Evolutionary conservation across 495 filamentous ascomycete genomes (phyloP), one percentile per base, ranked within the genome.

Genomic region (Penicillium odoratum): DNA sequence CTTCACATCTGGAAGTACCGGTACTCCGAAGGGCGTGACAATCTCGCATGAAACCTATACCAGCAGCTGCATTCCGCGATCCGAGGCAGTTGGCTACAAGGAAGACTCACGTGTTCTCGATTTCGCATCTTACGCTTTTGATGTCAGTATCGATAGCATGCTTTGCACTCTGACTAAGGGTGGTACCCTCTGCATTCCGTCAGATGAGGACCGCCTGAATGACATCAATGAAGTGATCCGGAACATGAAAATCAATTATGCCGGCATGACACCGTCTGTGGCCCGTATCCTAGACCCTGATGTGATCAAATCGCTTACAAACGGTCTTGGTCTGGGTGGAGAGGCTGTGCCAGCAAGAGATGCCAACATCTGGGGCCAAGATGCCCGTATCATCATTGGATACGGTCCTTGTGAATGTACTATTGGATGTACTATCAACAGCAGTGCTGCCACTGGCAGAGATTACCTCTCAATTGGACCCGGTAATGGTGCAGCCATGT

Each of bases 1-100:
- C 21, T 83, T 81, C 59, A 83, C 81, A 6, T 81, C 77, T 21
- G 81, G 81, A 7, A 78, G 73, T n/a, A 83, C 80, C 2, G 79
- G 79, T 5, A 79, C 70, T n/a, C 80, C 80, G 0, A 83, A 83
- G 60, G 83, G 81, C 26, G 78, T 85, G 29, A 73, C 77, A 7
- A 71, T 85, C 4, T 69, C 70, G 4, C 83, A 87, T 56, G 60
- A 61, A 50, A 76, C 75, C 3, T 74, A 74, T 38, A 81, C 73
- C 0, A 77, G 69, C 51, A 72, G 71, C 46, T 71, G 71, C 6
- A 62, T 74, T 18, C 66, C 75, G 6, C 66, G 73, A 42, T 69
- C 69, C 6, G 61, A 65, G 30, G 71, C 74, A 15, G 69, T 76
- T 21, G 72, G 70, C 0, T 77, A 75, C 47, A 71, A 58, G 0